These are phyloP conservation scores for Allium sativum DNA, from an alignment of 106 monocot species.

Conservation along the genomic window DNA sequence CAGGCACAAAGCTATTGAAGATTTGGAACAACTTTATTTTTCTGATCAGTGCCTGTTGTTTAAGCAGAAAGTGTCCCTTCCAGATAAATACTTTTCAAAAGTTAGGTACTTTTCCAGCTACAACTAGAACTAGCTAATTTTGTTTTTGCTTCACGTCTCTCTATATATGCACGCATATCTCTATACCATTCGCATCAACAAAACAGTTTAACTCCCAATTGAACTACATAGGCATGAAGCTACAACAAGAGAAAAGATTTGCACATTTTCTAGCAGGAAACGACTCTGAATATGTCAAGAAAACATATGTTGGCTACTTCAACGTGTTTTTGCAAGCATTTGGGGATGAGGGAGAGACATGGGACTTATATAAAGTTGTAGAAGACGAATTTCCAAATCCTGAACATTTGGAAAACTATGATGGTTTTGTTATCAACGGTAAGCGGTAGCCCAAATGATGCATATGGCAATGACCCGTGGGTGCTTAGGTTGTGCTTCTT, in stretches of 20 bases:
- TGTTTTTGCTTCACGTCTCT: too few species aligned
- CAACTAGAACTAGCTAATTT: too few species aligned
- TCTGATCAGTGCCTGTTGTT: too few species aligned
- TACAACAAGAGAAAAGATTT: slow-evolving; percentile 43
- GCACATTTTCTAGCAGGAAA: slow-evolving; percentile 45
- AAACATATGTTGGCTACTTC: slow-evolving; percentile 63
- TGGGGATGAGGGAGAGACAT: slow-evolving; percentile 45
- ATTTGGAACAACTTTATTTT: too few species aligned
- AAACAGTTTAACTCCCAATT: too few species aligned
- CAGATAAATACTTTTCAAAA: too few species aligned
- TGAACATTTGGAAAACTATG: slow-evolving; percentile 40
- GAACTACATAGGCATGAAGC: too few species aligned
- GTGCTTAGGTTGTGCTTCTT: slow-evolving; percentile 49
- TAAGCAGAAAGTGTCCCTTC: too few species aligned
- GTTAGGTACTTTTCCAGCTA: too few species aligned
- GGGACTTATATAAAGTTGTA: slow-evolving; percentile 67
- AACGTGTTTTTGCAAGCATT: slow-evolving; percentile 60
- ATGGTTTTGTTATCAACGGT: slow-evolving; percentile 70
- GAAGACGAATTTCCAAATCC: slow-evolving; percentile 54
- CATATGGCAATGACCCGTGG: slow-evolving; percentile 70
- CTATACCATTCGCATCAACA: too few species aligned
- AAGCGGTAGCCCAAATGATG: slow-evolving; percentile 79
- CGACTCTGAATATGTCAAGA: slow-evolving; percentile 73
- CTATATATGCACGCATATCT: too few species aligned
- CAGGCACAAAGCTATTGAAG: too few species aligned